These are phyloP conservation scores for Leishmania amazonensis DNA, from an alignment of 208 protist genomes.

Conservation along the genomic window DNA sequence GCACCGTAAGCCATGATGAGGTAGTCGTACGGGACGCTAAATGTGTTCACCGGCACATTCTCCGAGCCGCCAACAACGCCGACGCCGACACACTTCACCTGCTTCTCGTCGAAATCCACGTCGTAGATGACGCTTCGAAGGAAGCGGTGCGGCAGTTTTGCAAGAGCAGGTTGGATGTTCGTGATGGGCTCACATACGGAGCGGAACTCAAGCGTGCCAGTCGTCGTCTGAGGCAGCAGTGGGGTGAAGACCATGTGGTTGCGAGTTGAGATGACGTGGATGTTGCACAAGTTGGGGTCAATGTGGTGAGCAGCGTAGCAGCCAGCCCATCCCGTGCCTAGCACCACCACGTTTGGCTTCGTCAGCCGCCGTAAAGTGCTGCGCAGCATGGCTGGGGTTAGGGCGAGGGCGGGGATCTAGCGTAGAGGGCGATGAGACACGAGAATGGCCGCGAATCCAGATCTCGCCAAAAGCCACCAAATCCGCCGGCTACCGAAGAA, in stretches of 20 bases:
- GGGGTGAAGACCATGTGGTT: conserved; percentile 97
- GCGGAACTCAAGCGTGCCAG: conserved; percentile 93
- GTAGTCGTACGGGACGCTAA: conserved; percentile 92
- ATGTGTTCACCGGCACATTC: conserved; percentile 70
- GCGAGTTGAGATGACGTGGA: conserved; percentile 84
- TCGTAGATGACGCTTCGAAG: conserved; percentile 78
- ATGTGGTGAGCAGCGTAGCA: conserved; percentile 77
- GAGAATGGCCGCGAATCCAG: neutral
- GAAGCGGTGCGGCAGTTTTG: conserved; percentile 75
- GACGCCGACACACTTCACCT: conserved; percentile 79
- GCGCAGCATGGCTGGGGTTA: conserved; percentile 32
- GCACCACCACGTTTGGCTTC: conserved; percentile 86
- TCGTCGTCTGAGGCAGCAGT: conserved; percentile 90
- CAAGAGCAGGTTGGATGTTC: conserved; percentile 85
- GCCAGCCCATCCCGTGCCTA: conserved; percentile 93
- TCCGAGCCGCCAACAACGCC: conserved; percentile 62
- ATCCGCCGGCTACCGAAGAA: neutral
- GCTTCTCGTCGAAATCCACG: conserved; percentile 77
- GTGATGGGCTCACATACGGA: conserved; percentile 89
- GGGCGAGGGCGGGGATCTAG: neutral
- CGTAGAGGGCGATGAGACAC: neutral
- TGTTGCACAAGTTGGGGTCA: conserved; percentile 81
- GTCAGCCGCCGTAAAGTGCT: conserved; percentile 33
- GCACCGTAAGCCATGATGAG: conserved; percentile 91
- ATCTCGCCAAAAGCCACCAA: neutral